These are phyloP conservation scores for Hamigera avellanea DNA, from an alignment of 495 filamentous ascomycete species.

Conservation along the genomic window DNA sequence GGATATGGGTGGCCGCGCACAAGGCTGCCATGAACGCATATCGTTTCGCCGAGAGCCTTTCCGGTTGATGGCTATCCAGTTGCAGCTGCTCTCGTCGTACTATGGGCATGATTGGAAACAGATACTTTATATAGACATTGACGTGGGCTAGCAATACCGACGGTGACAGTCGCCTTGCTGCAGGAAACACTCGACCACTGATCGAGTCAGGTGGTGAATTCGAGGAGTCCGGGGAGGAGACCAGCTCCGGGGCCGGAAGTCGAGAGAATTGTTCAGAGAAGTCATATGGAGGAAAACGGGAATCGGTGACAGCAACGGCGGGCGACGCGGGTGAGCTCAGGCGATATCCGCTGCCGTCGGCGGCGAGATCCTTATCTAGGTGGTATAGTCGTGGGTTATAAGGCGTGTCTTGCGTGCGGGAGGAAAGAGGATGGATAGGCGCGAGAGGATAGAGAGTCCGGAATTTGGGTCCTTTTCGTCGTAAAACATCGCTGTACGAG, in stretches of 20 bases:
- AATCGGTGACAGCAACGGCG: slow-evolving; percentile 13
- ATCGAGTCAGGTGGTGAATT: slow-evolving; percentile 22
- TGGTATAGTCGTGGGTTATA: slow-evolving; percentile 6
- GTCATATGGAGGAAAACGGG: slow-evolving; percentile 13
- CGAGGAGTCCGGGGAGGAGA: slow-evolving; percentile 30
- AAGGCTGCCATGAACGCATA: slow-evolving; percentile 73
- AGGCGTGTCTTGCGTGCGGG: slow-evolving; percentile 6
- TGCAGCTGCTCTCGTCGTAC: slow-evolving; percentile 57
- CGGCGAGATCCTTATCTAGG: slow-evolving; percentile 10
- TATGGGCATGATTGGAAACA: slow-evolving; percentile 78
- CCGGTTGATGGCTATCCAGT: slow-evolving; percentile 50
- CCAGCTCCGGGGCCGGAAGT: slow-evolving; percentile 21
- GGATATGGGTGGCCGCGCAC: slow-evolving; percentile 77
- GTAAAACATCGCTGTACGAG: slow-evolving; percentile 32
- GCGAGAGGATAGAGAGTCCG: slow-evolving; percentile 33
- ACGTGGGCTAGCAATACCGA: slow-evolving; percentile 30
- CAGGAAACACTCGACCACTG: slow-evolving; percentile 8
- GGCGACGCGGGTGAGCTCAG: slow-evolving; percentile 22
- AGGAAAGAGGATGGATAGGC: slow-evolving; percentile 26
- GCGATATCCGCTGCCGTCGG: slow-evolving; percentile 9
- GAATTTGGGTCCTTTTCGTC: slow-evolving; percentile 35
- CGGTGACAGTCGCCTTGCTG: slow-evolving; percentile 18
- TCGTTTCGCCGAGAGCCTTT: slow-evolving; percentile 44
- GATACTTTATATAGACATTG: slow-evolving; percentile 40
- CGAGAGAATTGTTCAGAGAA: slow-evolving; percentile 17